Conservation (phyloP, 768 basidiomycete species). For the Pleurotus giganteus region DNA sequence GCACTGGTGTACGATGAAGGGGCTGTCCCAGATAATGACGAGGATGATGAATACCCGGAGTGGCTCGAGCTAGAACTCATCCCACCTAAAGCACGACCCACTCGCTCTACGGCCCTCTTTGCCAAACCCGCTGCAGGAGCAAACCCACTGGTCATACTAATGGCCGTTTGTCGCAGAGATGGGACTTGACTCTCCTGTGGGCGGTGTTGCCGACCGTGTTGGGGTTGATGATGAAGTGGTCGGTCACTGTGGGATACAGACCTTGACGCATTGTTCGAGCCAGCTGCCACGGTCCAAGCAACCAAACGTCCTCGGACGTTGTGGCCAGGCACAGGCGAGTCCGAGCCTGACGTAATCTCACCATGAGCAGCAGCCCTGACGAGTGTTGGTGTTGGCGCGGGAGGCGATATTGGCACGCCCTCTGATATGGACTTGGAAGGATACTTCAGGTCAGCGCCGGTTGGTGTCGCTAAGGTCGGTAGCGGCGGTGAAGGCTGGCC, state of each 20-base stretch:
- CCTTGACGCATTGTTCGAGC: slow-evolving; percentile 3
- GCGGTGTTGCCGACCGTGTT: slow-evolving; percentile 17
- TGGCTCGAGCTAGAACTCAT: slow-evolving; percentile 37
- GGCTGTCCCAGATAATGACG: slow-evolving; percentile 40
- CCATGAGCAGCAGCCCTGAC: slow-evolving; percentile 40
- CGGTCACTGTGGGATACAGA: slow-evolving; percentile 1
- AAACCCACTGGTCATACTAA: slow-evolving; percentile 68
- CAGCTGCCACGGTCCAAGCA: slow-evolving; percentile 40
- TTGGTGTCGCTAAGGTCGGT: slow-evolving; percentile 21
- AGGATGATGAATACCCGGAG: slow-evolving; percentile 42
- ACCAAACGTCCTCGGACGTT: slow-evolving; percentile 48
- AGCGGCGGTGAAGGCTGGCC: slow-evolving; percentile 23
- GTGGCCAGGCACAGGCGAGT: slow-evolving; percentile 32
- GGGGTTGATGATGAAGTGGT: slow-evolving; percentile 17
- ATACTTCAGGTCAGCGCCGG: slow-evolving; percentile 23
- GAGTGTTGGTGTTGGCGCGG: slow-evolving; percentile 32
- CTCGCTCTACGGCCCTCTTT: slow-evolving; percentile 74
- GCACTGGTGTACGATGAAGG: slow-evolving; percentile 35
- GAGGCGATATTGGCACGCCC: slow-evolving; percentile 24
- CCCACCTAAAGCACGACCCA: slow-evolving; percentile 63
- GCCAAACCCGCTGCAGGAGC: slow-evolving; percentile 75
- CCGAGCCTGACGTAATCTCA: slow-evolving; percentile 35
- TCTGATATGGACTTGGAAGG: slow-evolving; percentile 34
- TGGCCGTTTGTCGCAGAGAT: slow-evolving; percentile 58
- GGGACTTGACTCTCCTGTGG: slow-evolving; percentile 18